Base-by-base conservation (phyloP, 768 basidiomycete species). In the Mrakia gelida region DNA sequence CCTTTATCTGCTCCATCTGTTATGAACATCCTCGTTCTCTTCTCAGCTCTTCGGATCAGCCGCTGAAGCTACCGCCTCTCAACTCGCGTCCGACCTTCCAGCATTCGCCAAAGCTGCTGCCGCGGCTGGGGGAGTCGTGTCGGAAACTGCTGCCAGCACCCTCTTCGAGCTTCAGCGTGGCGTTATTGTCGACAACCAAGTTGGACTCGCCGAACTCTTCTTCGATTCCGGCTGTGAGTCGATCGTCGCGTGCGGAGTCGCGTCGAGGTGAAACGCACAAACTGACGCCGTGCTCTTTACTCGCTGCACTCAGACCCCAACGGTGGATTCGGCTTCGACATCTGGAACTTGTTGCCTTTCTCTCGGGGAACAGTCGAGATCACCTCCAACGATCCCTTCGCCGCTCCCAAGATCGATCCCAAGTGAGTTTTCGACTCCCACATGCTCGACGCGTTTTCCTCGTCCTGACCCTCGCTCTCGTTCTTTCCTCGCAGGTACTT, bases 331-430 rank as follows among this genome's bases (percentile, higher is more conserved):
- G 88, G 88, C 2, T 86, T 89, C 71, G 84, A 85, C 76, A 85
- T 86, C 83, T 89, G 89, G 88, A 86, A 86, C 74, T 85, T 89
- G 26, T 85, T 89, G 6, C 88, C 88, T 1, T 89, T 89, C 83
- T 87, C 87, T 82, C 83, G 88, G 34, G 89, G 89, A 10, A 85
- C 81, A n/a, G 87, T 89, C 41, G 84, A 83, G 71, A 87, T 89
- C 80, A 86, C 83, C 80, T 88, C 88, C 5, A 84, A 86, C n/a
- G 87, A 88, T 77, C 85, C 89, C 3, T 92, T 92, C 84, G 88
- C 88, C 75, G 81, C 85, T 34, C 90, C 90, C 15, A 82, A 87
- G 65, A 89, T 92, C 82, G 90, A 92, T 83, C 91, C 91, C 7
- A 59, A 59, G 59, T 59, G 59, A 59, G 59, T 11, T 56, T 11